A percentile compares a stretch with the other conserved stretches of the same genome.
Conservation (phyloP, 305 asterid genomes). For the Fraxinus baroniana region DNA sequence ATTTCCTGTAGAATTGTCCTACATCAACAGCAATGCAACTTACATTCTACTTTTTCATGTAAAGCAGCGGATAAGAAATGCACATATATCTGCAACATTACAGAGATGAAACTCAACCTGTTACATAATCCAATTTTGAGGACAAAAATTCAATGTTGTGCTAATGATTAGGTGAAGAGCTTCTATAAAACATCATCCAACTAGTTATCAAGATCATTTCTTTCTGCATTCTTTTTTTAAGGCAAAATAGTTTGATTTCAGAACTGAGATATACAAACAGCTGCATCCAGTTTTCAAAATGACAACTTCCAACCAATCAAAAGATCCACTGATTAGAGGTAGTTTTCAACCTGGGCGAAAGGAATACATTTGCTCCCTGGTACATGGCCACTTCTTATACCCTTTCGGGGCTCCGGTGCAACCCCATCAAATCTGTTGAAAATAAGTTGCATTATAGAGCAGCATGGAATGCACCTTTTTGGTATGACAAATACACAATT, state of each 20-base stretch:
- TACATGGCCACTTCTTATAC: constrained; percentile 86
- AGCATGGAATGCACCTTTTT: background rate
- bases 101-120: background rate
- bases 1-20: background rate
- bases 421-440: constrained; percentile 75
- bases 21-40: background rate
- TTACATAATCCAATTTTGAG: background rate
- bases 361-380: constrained; percentile 95
- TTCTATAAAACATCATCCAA: background rate
- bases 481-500: background rate
- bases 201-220: background rate
- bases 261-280: background rate
- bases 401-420: constrained; percentile 95
- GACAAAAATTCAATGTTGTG: background rate
- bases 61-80: background rate
- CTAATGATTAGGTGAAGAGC: background rate
- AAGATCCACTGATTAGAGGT: background rate
- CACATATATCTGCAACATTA: background rate
- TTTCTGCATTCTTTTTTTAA: background rate
- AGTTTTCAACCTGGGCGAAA: constrained; percentile 62
- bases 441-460: background rate
- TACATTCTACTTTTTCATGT: background rate
- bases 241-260: background rate
- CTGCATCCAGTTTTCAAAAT: background rate
- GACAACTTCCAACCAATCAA: constrained; percentile 7